Base-by-base conservation (phyloP, 352 stramenopile species). In the Pythium diclinum region DNA sequence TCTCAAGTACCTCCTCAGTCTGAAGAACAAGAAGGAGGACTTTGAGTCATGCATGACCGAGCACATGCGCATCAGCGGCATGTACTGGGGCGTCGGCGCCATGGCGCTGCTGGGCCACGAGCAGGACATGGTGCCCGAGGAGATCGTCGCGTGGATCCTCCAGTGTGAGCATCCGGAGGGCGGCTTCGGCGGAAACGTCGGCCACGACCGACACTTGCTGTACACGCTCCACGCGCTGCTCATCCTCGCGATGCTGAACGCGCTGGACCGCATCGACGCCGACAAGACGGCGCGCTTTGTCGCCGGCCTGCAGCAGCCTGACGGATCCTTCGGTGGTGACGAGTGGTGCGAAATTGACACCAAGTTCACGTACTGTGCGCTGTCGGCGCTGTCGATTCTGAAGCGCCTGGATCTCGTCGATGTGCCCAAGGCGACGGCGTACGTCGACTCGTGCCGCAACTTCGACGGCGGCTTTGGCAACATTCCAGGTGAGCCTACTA, bases 151-250 rank as follows among this genome's bases (percentile, higher is more conserved):
- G 57, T 99, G 94, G 95, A 87, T 99, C 6, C 81, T 99, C 63
- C 73, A 89, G 36, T 99, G 97, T 72, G 90, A 98, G 67, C 81
- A 98, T 66, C 67, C 79, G n/a, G 76, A 90, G 49, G 92, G 87
- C 46, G 81, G 97, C 23, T 99, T 99, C 75, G 95, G 92, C 0
- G 97, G 97, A 16, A 99, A 99, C 74, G 78, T 96, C 28, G 85
- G 87, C 21, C 97, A 99, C 71, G 97, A 99, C 77, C 91, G 89
- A 25, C 97, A 99, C 74, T 65, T 99, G 19, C 78, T 99, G 30
- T 99, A 99, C 75, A 99, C 98, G 58, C 75, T 99, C 33, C 97
- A 97, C 46, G 97, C 97, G 16, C 66, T 99, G 28, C 92, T 99
- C 71, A 97, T 99, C 57, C 79, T 99, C 36, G 92, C 95, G 21